These are phyloP conservation scores for Paramecium octaurelia DNA, from an alignment of 73 alveolate species.

Conservation along the genomic window DNA sequence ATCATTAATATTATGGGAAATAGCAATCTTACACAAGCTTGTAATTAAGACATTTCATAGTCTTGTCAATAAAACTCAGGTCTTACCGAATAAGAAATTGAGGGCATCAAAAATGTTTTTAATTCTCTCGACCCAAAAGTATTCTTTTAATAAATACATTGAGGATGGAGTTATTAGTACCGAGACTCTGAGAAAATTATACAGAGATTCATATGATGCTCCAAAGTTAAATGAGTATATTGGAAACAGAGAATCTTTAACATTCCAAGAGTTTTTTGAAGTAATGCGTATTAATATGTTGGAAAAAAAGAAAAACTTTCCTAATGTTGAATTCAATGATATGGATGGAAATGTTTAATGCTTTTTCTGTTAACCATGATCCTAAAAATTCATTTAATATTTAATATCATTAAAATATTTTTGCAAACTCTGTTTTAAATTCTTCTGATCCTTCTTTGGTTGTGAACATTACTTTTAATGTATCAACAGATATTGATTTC, in stretches of 20 bases:
- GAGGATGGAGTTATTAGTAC: constrained; percentile 16
- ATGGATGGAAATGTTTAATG: not conserved
- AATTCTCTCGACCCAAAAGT: constrained; percentile 17
- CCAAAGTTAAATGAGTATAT: not conserved
- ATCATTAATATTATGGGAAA: not conserved
- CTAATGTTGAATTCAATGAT: not conserved
- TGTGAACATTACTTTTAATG: not conserved
- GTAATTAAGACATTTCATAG: not conserved
- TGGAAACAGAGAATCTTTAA: not conserved
- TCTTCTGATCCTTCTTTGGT: constrained; percentile 1
- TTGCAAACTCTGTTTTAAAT: not conserved
- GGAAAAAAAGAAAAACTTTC: not conserved
- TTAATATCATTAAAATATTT: not conserved
- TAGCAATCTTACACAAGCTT: not conserved
- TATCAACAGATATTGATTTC: not conserved
- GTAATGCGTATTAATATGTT: not conserved
- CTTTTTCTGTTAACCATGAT: not conserved
- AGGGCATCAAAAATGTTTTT: not conserved
- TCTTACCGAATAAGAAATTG: not conserved
- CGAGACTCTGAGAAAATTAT: not conserved
- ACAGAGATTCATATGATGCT: constrained; percentile 35
- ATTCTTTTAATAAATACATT: not conserved
- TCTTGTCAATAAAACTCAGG: not conserved
- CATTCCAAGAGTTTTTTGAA: not conserved
- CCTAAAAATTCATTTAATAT: not conserved